Base-by-base conservation (phyloP, 163 green algal species). In the Smithsoniella earleae region DNA sequence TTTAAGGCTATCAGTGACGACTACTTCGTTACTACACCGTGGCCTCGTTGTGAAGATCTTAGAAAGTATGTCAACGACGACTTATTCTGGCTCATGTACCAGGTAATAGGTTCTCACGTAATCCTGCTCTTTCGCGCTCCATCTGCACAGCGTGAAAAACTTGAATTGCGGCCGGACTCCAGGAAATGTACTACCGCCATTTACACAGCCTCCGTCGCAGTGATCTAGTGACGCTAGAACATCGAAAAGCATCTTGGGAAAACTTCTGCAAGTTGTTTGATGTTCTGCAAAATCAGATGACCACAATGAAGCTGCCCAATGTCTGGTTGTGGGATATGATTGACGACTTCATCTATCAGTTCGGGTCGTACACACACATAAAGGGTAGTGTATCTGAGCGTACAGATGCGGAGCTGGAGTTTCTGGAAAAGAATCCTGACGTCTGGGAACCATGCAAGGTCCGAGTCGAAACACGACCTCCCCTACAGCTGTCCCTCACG, bases 341-440 rank as follows among this genome's bases (percentile, higher is more conserved):
- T 33, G 94, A 99, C 74, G 94, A 99, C 83, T 98, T 97, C 84
- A 85, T 97, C 18, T 99, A 98, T 81, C 94, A 97, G 84, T 96
- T 96, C 81, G 90, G 95, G 84, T 76, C 66, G 1, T 82, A 77
- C 46, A 46, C 73, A 54, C 73, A 33, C 58, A 66, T 76, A 31
- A 78, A 65, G 62, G 74, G 74, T 3, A 73, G 66, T 30, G 28
- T 75, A 20, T 78, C 74, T 33, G 63, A 75, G 34, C 74, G 73
- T 6, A 55, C 36, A 25, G 40, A n/a, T 6, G 63, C 73, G 73
- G 85, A 89, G 78, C 77, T 89, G 36, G 80, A 84, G 63, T 75
- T 84, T 75, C 76, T 89, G 2, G 85, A 84, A 75, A 76, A 82
- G 27, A 69, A 69, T 38, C 58, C 31, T 8, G 58, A 69, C 58